Conservation (phyloP, 2,329 filamentous ascomycete species). For the Scolecobasidium constrictum region DNA sequence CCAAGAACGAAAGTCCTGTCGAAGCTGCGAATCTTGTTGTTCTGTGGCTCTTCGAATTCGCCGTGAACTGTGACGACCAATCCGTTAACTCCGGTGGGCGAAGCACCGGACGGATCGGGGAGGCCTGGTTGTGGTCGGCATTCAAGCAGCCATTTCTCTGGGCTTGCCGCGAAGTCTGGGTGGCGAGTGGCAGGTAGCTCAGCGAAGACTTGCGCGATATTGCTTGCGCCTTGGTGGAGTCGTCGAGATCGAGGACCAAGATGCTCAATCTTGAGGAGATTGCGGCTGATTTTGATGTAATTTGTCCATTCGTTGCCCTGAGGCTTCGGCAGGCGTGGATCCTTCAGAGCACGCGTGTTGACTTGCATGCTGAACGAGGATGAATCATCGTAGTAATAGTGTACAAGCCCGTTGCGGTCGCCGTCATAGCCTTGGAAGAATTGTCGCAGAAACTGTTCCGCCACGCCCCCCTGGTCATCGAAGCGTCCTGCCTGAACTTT, state of each 20-base stretch:
- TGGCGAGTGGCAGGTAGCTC: slow-evolving; percentile 63
- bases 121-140: slow-evolving; percentile 65
- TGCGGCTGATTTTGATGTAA: slow-evolving; percentile 70
- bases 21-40: slow-evolving; percentile 56
- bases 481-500: slow-evolving; percentile 36
- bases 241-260: slow-evolving; percentile 39
- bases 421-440: slow-evolving; percentile 68
- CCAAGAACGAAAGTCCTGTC: slow-evolving; percentile 72
- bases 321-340: slow-evolving; percentile 22
- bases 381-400: slow-evolving; percentile 62
- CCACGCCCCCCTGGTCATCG: slow-evolving; percentile 61
- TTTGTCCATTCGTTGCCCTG: slow-evolving; percentile 53
- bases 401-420: slow-evolving; percentile 52
- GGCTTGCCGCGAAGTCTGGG: slow-evolving; percentile 54
- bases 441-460: slow-evolving; percentile 62
- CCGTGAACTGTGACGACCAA: slow-evolving; percentile 72
- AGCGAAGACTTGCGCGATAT: slow-evolving; percentile 59
- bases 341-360: slow-evolving; percentile 49
- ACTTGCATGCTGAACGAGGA: slow-evolving; percentile 69
- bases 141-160: slow-evolving; percentile 71
- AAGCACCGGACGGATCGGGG: slow-evolving; percentile 55
- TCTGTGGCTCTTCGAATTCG: slow-evolving; percentile 68
- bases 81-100: slow-evolving; percentile 58
- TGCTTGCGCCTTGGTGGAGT: slow-evolving; percentile 45
- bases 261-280: slow-evolving; percentile 50